These are phyloP conservation scores for Solanum verrucosum DNA, from an alignment of 257 asterid species.

Conservation along the genomic window DNA sequence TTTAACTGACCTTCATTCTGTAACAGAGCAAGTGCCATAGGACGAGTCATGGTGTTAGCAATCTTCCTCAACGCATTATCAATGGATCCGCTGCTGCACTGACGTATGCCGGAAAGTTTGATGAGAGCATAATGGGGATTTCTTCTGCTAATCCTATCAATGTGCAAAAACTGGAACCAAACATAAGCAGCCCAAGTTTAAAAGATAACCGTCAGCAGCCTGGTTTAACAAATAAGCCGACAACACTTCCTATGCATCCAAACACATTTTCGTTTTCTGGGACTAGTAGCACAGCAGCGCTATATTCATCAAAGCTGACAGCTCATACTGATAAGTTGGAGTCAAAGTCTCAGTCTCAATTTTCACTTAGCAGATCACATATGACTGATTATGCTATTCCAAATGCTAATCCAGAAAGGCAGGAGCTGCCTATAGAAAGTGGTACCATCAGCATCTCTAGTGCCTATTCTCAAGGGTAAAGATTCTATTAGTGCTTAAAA, in stretches of 20 bases:
- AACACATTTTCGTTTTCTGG: slow-evolving; percentile 29
- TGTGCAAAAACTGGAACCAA: slow-evolving; percentile 56
- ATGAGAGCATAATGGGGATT: slow-evolving; percentile 32
- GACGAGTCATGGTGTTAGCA: slow-evolving; percentile 38
- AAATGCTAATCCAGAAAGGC: slow-evolving; percentile 33
- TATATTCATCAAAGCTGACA: slow-evolving; percentile 24
- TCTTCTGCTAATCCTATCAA: slow-evolving; percentile 36
- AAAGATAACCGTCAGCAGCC: slow-evolving; percentile 31
- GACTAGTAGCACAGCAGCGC: slow-evolving; percentile 28
- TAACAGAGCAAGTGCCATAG: slow-evolving; percentile 45
- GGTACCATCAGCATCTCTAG: slow-evolving; percentile 89
- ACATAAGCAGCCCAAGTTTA: slow-evolving; percentile 35
- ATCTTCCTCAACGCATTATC: slow-evolving; percentile 34
- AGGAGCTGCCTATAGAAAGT: slow-evolving; percentile 51
- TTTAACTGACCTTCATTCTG: not conserved
- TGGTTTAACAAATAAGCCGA: not conserved
- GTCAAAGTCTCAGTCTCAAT: slow-evolving; percentile 36
- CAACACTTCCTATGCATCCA: slow-evolving; percentile 18
- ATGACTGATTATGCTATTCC: slow-evolving; percentile 20
- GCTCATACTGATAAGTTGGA: slow-evolving; percentile 32
- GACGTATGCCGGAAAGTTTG: slow-evolving; percentile 40
- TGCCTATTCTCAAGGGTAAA: slow-evolving; percentile 82
- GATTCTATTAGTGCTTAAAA: not conserved
- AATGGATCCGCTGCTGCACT: slow-evolving; percentile 37
- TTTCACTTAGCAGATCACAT: slow-evolving; percentile 24